Conservation (phyloP, 1,139 yeast species). For the Barnettozyma hawaiiensis region DNA sequence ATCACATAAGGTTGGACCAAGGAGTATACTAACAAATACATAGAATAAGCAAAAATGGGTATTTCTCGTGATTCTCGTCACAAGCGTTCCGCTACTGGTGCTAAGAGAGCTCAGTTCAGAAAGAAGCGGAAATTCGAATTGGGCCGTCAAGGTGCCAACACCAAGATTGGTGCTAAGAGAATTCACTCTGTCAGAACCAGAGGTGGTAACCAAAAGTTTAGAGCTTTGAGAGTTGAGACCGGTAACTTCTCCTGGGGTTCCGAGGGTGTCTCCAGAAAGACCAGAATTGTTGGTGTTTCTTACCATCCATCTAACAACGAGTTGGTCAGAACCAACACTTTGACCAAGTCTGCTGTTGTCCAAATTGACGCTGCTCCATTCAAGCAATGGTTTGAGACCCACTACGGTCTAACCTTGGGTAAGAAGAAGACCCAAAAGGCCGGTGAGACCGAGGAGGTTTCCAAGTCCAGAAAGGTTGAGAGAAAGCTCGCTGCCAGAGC, state of each 20-base stretch:
- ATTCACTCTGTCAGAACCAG: slow-evolving; percentile 99
- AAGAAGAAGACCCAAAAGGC: slow-evolving; percentile 46
- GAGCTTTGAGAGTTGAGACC: slow-evolving; percentile 98
- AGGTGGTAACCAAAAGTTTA: slow-evolving; percentile 99
- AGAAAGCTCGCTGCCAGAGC: slow-evolving; percentile 93
- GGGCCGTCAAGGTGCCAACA: slow-evolving; percentile 99
- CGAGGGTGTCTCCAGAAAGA: slow-evolving; percentile 97
- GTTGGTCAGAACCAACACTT: slow-evolving; percentile 98
- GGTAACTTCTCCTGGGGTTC: slow-evolving; percentile 99
- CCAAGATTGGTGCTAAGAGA: slow-evolving; percentile 98
- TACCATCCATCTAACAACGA: slow-evolving; percentile 99
- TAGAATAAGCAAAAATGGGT: slow-evolving; percentile 65
- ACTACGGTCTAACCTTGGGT: slow-evolving; percentile 93
- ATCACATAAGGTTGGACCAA: background rate
- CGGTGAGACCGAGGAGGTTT: slow-evolving; percentile 47
- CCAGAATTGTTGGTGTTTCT: slow-evolving; percentile 96
- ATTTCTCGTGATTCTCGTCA: slow-evolving; percentile 99
- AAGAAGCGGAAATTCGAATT: slow-evolving; percentile 99
- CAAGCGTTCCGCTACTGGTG: slow-evolving; percentile 99
- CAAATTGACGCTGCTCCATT: slow-evolving; percentile 99
- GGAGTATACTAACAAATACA: slow-evolving; percentile 8
- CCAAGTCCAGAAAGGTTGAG: slow-evolving; percentile 78
- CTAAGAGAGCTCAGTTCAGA: slow-evolving; percentile 99
- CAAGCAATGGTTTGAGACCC: slow-evolving; percentile 99
- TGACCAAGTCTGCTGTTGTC: slow-evolving; percentile 97